Evolutionary conservation across 495 filamentous ascomycete species (phyloP).

Genomic region (Trichoderma orchidacearum): DNA sequence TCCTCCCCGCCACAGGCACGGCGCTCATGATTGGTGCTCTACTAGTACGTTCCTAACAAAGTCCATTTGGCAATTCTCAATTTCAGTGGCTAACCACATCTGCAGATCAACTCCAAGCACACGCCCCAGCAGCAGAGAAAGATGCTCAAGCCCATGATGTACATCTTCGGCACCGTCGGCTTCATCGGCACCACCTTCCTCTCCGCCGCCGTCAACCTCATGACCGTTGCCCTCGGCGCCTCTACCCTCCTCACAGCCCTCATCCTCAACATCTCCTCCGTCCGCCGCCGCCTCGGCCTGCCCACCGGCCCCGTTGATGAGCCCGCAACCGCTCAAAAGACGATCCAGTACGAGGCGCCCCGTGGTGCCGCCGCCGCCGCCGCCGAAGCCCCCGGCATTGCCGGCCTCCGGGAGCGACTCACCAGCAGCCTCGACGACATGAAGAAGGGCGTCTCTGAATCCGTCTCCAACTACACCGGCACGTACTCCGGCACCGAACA

Average conservation of each 20-base stretch:
- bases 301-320: background rate
- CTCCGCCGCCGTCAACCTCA: conserved; percentile 41
- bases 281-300: conserved; percentile 37
- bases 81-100: background rate
- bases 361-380: too few relatives aligned
- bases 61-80: too few relatives aligned
- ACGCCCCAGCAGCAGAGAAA: conserved; percentile 18
- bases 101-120: conserved; percentile 18
- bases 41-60: conserved; percentile 47
- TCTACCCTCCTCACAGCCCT: conserved; percentile 38
- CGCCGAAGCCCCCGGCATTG: background rate
- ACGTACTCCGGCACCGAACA: background rate
- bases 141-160: conserved; percentile 37
- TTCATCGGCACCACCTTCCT: conserved; percentile 47
- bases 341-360: background rate
- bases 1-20: conserved; percentile 50
- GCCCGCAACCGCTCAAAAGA: background rate
- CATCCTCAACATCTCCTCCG: conserved; percentile 42
- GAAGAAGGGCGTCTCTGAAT: background rate
- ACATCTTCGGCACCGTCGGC: conserved; percentile 46
- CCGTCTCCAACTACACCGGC: background rate
- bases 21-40: conserved; percentile 37
- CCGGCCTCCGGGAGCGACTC: background rate
- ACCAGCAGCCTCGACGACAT: background rate
- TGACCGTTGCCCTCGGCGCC: conserved; percentile 55